Conservation (phyloP, 108 stramenopile species). For the Conticribra weissflogii region DNA sequence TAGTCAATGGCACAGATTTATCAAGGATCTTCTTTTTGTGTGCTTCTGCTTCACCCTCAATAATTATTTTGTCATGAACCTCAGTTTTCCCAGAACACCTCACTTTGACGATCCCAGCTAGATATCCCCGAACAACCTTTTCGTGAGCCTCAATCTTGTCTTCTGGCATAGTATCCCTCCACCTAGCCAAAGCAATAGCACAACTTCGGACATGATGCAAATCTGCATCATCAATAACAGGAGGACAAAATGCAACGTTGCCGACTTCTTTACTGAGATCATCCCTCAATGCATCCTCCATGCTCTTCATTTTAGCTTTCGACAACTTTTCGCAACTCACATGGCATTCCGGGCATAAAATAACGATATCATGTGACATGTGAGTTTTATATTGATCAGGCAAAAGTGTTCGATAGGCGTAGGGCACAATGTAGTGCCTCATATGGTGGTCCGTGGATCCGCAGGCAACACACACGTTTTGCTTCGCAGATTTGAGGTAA, state of each 20-base stretch:
- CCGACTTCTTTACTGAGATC: constrained; percentile 6
- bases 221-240: constrained; percentile 32
- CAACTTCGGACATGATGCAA: constrained; percentile 62
- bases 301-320: constrained; percentile 49
- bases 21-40: neutral
- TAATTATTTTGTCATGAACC: too few relatives aligned
- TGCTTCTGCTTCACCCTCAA: constrained; percentile 35
- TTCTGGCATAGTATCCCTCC: constrained; percentile 55
- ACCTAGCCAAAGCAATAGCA: constrained; percentile 61
- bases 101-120: constrained; percentile 15
- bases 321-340: constrained; percentile 53
- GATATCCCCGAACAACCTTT: constrained; percentile 25
- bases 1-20: constrained; percentile 25
- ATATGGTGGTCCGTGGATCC: constrained; percentile 57
- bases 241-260: constrained; percentile 42
- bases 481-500: constrained; percentile 61
- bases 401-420: constrained; percentile 64
- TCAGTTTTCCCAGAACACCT: too few relatives aligned
- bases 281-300: constrained; percentile 36
- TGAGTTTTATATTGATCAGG: constrained; percentile 81
- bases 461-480: constrained; percentile 75
- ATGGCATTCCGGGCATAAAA: constrained; percentile 83
- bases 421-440: constrained; percentile 86
- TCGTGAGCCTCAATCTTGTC: constrained; percentile 42
- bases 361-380: constrained; percentile 82